Percentiles rank a stretch among this genome's conserved stretches.
phyloP scores from a whole-genome alignment of 176 grass and related monocot genomes.

The Elaeis guineensis region DNA sequence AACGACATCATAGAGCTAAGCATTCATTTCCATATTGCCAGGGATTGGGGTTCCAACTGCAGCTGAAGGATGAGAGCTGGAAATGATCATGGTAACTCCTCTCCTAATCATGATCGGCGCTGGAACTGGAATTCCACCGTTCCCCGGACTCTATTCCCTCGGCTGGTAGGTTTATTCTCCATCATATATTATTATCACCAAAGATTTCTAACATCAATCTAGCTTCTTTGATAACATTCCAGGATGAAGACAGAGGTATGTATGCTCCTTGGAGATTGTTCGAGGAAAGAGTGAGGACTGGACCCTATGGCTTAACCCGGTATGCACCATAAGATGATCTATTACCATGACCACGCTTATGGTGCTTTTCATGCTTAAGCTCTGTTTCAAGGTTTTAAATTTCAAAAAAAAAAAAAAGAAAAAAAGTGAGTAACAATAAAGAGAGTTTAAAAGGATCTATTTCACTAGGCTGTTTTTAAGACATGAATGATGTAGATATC shows the following conservation, averaged over 20 bases:
- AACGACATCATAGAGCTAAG: too few species aligned
- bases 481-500: too few species aligned
- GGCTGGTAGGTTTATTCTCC: too few species aligned
- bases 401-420: too few species aligned
- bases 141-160: slow-evolving; percentile 5
- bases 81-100: slow-evolving; percentile 15
- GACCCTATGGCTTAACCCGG: slow-evolving; percentile 31
- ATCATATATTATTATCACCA: too few species aligned
- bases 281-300: slow-evolving; percentile 38
- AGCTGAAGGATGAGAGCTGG: not conserved
- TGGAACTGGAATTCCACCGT: slow-evolving; percentile 5
- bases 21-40: too few species aligned
- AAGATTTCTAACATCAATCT: too few species aligned
- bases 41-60: too few species aligned
- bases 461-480: too few species aligned
- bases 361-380: not conserved
- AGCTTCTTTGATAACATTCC: not conserved
- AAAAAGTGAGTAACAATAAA: too few species aligned
- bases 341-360: not conserved
- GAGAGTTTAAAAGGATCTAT: too few species aligned
- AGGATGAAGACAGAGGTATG: slow-evolving; percentile 27
- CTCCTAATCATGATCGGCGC: slow-evolving; percentile 13
- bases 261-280: slow-evolving; percentile 31
- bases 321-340: not conserved
- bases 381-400: too few species aligned